Percentiles rank a stretch among this genome's conserved stretches.
phyloP scores from a whole-genome alignment of 2,329 filamentous ascomycete species.

The Aspergillus latus region DNA sequence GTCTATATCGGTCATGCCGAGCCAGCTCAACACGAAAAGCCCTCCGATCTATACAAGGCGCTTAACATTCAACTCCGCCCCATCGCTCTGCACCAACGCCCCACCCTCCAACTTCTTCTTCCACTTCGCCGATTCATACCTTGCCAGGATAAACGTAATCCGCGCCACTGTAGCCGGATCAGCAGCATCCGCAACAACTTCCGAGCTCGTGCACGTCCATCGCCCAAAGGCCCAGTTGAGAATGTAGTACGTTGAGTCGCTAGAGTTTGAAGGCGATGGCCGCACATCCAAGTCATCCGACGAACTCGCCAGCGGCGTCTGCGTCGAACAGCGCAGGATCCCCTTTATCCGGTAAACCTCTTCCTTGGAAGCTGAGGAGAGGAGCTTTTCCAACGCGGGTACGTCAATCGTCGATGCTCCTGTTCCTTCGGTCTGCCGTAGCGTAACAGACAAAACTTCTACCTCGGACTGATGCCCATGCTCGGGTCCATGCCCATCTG shows the following conservation, averaged over 20 bases:
- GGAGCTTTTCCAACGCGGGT: constrained; percentile 62
- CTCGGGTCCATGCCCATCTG: constrained; percentile 57
- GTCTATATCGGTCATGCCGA: constrained; percentile 3
- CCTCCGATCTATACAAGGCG: constrained; percentile 30
- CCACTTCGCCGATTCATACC: constrained; percentile 51
- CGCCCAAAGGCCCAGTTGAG: constrained; percentile 97
- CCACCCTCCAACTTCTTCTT: constrained; percentile 48
- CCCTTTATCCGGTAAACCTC: constrained; percentile 95
- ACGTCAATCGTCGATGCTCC: constrained; percentile 47
- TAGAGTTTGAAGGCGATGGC: constrained; percentile 27
- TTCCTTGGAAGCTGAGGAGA: constrained; percentile 78
- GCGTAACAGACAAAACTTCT: constrained; percentile 81
- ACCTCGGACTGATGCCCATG: constrained; percentile 77
- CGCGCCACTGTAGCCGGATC: constrained; percentile 37
- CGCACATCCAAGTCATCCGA: constrained; percentile 42
- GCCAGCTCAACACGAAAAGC: constrained; percentile 19
- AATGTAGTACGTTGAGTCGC: constrained; percentile 65
- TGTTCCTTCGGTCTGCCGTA: constrained; percentile 52
- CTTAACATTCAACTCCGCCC: constrained; percentile 34
- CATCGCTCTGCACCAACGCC: constrained; percentile 33
- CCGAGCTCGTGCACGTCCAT: constrained; percentile 77
- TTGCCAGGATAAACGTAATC: constrained; percentile 49
- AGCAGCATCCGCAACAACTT: constrained; percentile 40
- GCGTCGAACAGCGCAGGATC: constrained; percentile 50
- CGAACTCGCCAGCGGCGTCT: constrained; percentile 47